Evolutionary conservation across 768 basidiomycete genomes (phyloP).

Genomic region (Hysterangium stoloniferum): DNA sequence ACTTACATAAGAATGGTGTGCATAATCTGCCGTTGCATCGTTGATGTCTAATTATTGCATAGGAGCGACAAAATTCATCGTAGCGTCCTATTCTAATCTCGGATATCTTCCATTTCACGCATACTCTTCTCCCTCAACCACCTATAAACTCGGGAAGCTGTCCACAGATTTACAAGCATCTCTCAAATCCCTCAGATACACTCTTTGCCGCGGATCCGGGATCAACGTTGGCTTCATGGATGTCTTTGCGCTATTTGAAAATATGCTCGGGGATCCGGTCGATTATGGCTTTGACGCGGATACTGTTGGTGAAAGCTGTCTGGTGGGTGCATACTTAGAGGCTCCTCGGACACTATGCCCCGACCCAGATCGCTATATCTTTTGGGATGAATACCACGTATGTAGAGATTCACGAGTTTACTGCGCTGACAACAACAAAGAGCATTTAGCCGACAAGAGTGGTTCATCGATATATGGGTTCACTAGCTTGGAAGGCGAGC

Average conservation of each 20-base stretch:
- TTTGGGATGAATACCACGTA: constrained; percentile 12
- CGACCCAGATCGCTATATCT: constrained; percentile 9
- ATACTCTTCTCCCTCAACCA: neutral
- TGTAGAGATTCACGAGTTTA: neutral
- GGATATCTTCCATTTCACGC: constrained; percentile 5
- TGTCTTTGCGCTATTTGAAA: neutral
- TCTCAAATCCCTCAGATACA: constrained; percentile 1
- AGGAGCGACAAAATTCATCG: constrained; percentile 4
- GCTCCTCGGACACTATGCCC: constrained; percentile 3
- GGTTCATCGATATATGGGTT: constrained; percentile 3
- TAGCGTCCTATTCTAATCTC: constrained; percentile 4
- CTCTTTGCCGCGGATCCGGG: neutral
- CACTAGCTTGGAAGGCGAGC: constrained; percentile 9
- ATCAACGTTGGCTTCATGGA: constrained; percentile 8
- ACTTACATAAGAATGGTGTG: neutral
- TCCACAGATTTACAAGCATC: neutral
- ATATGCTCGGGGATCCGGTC: neutral
- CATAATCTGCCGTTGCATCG: neutral
- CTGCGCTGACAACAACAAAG: neutral
- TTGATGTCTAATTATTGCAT: neutral
- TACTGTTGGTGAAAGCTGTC: constrained; percentile 2
- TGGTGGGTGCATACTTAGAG: constrained; percentile 5
- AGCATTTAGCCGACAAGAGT: constrained; percentile 2
- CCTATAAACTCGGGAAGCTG: neutral
- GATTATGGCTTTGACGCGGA: constrained; percentile 6